Evolutionary conservation across 306 rosid genomes (phyloP).

Genomic region (Castanospermum australe): DNA sequence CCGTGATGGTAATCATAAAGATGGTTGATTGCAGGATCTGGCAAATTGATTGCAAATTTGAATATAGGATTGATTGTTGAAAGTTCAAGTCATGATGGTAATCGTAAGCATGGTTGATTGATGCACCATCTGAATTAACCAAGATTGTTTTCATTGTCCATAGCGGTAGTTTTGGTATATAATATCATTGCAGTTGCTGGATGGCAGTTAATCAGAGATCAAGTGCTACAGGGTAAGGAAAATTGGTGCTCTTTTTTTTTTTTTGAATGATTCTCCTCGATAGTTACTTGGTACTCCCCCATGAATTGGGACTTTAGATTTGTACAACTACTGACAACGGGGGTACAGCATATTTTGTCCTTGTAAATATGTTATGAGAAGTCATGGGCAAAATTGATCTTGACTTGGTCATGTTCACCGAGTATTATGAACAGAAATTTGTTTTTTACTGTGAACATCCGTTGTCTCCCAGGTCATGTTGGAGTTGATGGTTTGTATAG

Average conservation of each 20-base stretch:
- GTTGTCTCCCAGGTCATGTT: conserved; percentile 22
- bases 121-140: conserved; percentile 26
- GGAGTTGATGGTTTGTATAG: conserved; percentile 26
- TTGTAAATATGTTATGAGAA: conserved; percentile 29
- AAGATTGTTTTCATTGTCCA: background rate
- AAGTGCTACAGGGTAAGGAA: conserved; percentile 11
- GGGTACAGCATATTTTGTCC: conserved; percentile 7
- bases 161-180: conserved; percentile 5
- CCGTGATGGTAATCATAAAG: conserved; percentile 36
- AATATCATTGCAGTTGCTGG: conserved; percentile 12
- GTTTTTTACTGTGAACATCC: too few species aligned
- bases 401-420: conserved; percentile 16
- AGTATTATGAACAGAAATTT: conserved; percentile 7
- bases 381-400: conserved; percentile 9
- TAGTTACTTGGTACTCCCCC: background rate
- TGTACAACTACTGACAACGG: conserved; percentile 8
- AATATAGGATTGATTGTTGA: conserved; percentile 39
- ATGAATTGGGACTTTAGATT: conserved; percentile 5
- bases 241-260: background rate
- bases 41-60: conserved; percentile 30
- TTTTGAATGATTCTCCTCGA: background rate
- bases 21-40: conserved; percentile 38
- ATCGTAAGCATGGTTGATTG: conserved; percentile 22
- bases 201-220: conserved; percentile 15
- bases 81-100: conserved; percentile 37